Evolutionary conservation across 2,329 filamentous ascomycete genomes (phyloP).

Genomic region (Ophiostoma sp.): DNA sequence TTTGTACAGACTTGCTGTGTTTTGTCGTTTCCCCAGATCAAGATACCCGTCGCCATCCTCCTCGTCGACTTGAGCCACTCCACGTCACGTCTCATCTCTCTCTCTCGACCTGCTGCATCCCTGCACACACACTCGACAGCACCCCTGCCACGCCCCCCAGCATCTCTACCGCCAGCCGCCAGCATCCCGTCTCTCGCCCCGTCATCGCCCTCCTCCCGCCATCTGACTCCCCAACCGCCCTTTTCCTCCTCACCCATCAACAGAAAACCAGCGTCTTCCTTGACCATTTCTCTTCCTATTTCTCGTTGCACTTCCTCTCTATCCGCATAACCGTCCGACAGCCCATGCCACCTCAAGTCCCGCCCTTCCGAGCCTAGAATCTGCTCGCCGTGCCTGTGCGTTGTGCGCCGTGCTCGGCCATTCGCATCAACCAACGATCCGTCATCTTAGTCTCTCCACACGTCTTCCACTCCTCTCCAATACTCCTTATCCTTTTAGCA

Average conservation of each 20-base stretch:
- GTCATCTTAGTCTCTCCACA: neutral
- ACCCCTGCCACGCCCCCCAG: neutral
- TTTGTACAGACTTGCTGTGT: neutral
- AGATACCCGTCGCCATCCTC: neutral
- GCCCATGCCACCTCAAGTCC: neutral
- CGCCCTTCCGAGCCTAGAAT: neutral
- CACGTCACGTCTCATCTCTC: neutral
- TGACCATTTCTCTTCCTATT: neutral
- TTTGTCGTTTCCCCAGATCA: neutral
- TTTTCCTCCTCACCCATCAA: neutral
- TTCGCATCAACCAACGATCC: neutral
- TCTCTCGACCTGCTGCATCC: too few relatives aligned
- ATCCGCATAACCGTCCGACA: neutral
- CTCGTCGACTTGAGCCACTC: neutral
- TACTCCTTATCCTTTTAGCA: neutral
- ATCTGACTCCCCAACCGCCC: neutral
- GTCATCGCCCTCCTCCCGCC: neutral
- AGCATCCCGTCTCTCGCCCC: neutral
- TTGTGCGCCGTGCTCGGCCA: neutral
- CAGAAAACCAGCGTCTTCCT: neutral
- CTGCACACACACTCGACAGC: neutral
- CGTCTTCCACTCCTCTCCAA: neutral
- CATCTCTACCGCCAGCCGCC: neutral
- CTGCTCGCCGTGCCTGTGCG: conserved; percentile 3
- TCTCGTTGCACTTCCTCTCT: neutral